phyloP scores from a whole-genome alignment of 2,329 filamentous ascomycete species.

The Alternaria alternata region DNA sequence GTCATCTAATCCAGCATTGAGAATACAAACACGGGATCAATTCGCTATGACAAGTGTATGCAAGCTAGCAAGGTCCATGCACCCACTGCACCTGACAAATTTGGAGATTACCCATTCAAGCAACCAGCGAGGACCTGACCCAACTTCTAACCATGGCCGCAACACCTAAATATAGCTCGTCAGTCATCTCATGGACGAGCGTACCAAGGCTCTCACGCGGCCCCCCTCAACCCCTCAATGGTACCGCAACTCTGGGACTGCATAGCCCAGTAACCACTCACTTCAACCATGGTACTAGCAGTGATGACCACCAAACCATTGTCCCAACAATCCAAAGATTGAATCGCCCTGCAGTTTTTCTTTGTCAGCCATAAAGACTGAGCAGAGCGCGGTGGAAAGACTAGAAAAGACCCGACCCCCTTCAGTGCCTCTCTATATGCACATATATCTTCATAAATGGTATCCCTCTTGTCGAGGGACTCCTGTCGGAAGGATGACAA shows the following conservation, averaged over 20 bases:
- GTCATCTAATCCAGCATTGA: slow-evolving; percentile 14
- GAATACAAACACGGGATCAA: slow-evolving; percentile 15
- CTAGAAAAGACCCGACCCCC: slow-evolving; percentile 22
- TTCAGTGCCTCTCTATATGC: slow-evolving; percentile 23
- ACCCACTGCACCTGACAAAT: slow-evolving; percentile 12
- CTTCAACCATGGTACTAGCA: slow-evolving; percentile 21
- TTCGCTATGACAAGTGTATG: slow-evolving; percentile 16
- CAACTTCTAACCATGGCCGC: slow-evolving; percentile 16
- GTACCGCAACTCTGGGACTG: slow-evolving; percentile 14
- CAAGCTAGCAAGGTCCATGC: slow-evolving; percentile 15
- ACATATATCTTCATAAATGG: slow-evolving; percentile 21
- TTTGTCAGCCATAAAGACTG: slow-evolving; percentile 23
- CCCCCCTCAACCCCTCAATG: slow-evolving; percentile 10
- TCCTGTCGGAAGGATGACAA: slow-evolving; percentile 22
- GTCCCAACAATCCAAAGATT: slow-evolving; percentile 22
- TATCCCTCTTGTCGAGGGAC: slow-evolving; percentile 22
- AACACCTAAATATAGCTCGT: slow-evolving; percentile 11
- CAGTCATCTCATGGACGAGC: slow-evolving; percentile 6
- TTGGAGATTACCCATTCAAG: slow-evolving; percentile 16
- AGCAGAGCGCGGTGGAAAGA: slow-evolving; percentile 20
- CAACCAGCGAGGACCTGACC: slow-evolving; percentile 16
- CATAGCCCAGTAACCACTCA: slow-evolving; percentile 17
- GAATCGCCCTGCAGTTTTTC: slow-evolving; percentile 22
- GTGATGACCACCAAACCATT: slow-evolving; percentile 18
- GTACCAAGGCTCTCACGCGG: slow-evolving; percentile 10